Base-by-base conservation (phyloP, 805 yeast genomes). In the Pichia manshurica region DNA sequence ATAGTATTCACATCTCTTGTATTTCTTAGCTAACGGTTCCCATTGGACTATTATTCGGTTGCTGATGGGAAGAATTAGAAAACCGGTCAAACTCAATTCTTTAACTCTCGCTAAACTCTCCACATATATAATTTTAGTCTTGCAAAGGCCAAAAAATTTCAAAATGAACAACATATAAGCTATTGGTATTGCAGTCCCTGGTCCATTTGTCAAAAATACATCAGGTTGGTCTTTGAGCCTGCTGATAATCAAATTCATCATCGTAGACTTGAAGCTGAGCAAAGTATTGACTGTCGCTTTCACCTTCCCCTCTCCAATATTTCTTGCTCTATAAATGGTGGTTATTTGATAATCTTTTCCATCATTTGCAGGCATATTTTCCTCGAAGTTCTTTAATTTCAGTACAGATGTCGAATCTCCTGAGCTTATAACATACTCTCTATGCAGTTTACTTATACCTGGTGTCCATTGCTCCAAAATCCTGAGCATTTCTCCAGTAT, bases 401-500 rank as follows among this genome's bases (percentile, higher is more conserved):
- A 63, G 33, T 12, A 71, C 52, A 20, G 81, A 78, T 3, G 77
- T 68, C 1, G 65, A 53, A 50, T 77, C 79, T 3, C 73, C 73
- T 5, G 77, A 65, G 0, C 84, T 69, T 0, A 72, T 60, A 9
- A 64, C 54, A 44, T 64, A 67, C 7, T 55, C 52, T 20, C 64
- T 45, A 29, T 52, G 45, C 23, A 68, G 28, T n/a, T 65, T 22
- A 9, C 46, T 50, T 1, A 56, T 32, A 4, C 48, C 47, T 20
- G 69, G 58, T 10, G 33, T 12, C 40, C 75, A 66, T 34, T 70
- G 70, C 5, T 60, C 51, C 9, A 87, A 61, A 16, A 91, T 69
- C 22, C 90, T 69, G n/a, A 90, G 63, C 95, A 91, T 87, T 63
- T 91, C 97, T 1, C 96, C 97, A 0, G 97, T 89, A 59, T 89